phyloP scores from a whole-genome alignment of 1,284 basidiomycete genomes.

The Rhodotorula sp. region DNA sequence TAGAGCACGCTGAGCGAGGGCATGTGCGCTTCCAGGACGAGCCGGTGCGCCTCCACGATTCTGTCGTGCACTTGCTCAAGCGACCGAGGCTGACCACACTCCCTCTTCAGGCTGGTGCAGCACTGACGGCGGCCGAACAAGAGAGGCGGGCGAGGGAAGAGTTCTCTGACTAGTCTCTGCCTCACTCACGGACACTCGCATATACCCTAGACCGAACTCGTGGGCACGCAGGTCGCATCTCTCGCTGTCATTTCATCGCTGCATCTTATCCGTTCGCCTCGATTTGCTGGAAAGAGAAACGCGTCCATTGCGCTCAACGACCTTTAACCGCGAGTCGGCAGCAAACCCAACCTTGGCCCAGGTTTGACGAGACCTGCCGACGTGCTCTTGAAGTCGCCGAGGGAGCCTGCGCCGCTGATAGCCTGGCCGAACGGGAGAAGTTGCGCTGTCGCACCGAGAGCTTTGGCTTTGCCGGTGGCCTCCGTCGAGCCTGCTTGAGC shows the following conservation, averaged over 20 bases:
- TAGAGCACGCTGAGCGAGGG: constrained; percentile 3
- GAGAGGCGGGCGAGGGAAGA: constrained; percentile 22
- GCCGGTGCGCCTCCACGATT: background rate
- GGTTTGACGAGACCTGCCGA: constrained; percentile 20
- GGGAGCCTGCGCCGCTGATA: background rate
- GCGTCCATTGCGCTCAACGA: too few species aligned
- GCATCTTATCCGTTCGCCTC: too few species aligned
- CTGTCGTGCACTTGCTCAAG: background rate
- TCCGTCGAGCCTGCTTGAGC: background rate
- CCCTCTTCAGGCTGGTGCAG: constrained; percentile 22
- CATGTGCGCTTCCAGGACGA: constrained; percentile 9
- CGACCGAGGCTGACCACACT: background rate
- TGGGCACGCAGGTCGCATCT: too few species aligned
- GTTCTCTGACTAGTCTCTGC: constrained; percentile 17
- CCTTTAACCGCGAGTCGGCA: constrained; percentile 14
- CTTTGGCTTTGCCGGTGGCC: background rate
- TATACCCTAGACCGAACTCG: too few species aligned
- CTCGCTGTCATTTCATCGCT: too few species aligned
- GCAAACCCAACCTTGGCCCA: constrained; percentile 24
- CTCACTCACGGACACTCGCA: background rate
- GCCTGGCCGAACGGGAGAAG: constrained; percentile 12
- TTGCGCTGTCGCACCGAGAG: background rate
- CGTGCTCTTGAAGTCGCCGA: constrained; percentile 1
- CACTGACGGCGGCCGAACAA: constrained; percentile 5
- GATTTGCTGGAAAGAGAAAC: too few species aligned